A percentile compares a stretch with the other conserved stretches of the same genome.
Evolutionary conservation across 1,139 yeast genomes (phyloP).

Genomic region (Pichia sp.): DNA sequence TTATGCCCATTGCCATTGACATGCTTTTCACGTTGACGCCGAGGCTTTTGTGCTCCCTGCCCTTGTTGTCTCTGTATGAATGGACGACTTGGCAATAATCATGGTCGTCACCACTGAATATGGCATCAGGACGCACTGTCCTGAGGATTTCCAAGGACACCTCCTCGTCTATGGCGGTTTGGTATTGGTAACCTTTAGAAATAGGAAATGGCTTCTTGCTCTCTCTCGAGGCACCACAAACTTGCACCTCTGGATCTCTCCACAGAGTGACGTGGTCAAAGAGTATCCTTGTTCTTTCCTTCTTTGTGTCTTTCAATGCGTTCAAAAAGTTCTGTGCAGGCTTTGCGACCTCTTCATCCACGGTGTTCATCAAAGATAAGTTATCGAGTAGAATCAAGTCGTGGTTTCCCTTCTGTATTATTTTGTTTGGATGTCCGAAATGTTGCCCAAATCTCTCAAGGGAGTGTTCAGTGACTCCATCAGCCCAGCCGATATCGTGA

Average conservation of each 20-base stretch:
- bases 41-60: conserved; percentile 17
- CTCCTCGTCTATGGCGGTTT: conserved; percentile 40
- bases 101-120: conserved; percentile 52
- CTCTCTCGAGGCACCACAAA: conserved; percentile 49
- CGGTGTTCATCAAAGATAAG: conserved; percentile 39
- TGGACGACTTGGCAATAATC: conserved; percentile 51
- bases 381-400: conserved; percentile 46
- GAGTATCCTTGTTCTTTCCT: conserved; percentile 32
- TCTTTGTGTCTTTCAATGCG: conserved; percentile 14
- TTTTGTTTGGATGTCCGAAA: conserved; percentile 42
- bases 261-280: conserved; percentile 49
- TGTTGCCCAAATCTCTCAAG: conserved; percentile 37
- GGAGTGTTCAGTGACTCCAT: conserved; percentile 40
- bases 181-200: conserved; percentile 47
- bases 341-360: conserved; percentile 30
- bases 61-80: conserved; percentile 18
- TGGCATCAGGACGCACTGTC: conserved; percentile 38
- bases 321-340: conserved; percentile 36
- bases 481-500: conserved; percentile 55
- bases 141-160: conserved; percentile 33
- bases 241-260: conserved; percentile 33
- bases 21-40: conserved; percentile 54
- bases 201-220: conserved; percentile 27
- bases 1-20: conserved; percentile 58
- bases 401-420: conserved; percentile 36